Conservation (phyloP, 1,284 basidiomycete genomes). For the Microstroma glucosiphilum region DNA sequence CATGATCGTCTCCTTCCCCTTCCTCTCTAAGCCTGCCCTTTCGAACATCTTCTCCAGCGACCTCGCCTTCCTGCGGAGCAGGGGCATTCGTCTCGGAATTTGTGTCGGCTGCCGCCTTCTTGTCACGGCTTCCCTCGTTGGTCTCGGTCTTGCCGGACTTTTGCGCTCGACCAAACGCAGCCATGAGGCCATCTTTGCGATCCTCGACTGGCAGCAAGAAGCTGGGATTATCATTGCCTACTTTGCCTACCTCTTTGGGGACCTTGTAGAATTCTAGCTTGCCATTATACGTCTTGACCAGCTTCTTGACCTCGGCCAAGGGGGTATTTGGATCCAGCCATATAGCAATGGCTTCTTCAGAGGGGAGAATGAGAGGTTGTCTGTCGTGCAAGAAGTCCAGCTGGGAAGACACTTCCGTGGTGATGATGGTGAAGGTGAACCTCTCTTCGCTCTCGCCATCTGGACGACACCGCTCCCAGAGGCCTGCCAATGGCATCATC, state of each 20-base stretch:
- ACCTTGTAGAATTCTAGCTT: constrained; percentile 77
- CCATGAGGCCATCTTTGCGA: constrained; percentile 79
- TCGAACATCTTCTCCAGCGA: background rate
- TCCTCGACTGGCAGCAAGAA: constrained; percentile 74
- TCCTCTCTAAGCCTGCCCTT: constrained; percentile 61
- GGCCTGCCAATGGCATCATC: constrained; percentile 77
- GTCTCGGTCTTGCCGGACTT: background rate
- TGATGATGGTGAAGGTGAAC: constrained; percentile 83
- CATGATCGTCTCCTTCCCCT: constrained; percentile 52
- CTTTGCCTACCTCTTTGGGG: constrained; percentile 81
- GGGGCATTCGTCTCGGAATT: constrained; percentile 60
- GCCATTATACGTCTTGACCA: constrained; percentile 63
- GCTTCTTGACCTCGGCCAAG: constrained; percentile 55
- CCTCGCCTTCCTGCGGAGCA: constrained; percentile 53
- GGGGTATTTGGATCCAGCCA: constrained; percentile 67
- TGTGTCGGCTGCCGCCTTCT: constrained; percentile 57
- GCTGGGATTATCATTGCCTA: constrained; percentile 71
- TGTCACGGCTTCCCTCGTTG: background rate
- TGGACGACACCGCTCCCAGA: constrained; percentile 68
- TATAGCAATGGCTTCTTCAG: constrained; percentile 58
- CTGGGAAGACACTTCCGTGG: constrained; percentile 57
- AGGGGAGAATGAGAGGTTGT: constrained; percentile 78
- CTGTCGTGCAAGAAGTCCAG: constrained; percentile 65
- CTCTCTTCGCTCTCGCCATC: constrained; percentile 57
- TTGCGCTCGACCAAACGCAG: constrained; percentile 68